Base-by-base conservation (phyloP, 768 basidiomycete species). In the Pulveroboletus sp. region DNA sequence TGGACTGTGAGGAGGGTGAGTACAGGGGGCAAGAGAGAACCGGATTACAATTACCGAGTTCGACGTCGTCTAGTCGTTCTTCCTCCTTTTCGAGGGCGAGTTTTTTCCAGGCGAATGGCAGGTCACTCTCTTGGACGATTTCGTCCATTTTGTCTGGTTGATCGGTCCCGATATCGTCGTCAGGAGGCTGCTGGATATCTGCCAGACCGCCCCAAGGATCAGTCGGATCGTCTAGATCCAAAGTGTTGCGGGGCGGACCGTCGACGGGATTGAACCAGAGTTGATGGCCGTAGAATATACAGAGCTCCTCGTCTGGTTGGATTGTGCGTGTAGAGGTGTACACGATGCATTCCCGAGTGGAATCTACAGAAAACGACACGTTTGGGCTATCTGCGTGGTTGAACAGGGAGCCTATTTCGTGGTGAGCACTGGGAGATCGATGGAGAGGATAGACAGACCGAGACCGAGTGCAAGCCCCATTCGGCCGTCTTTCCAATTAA, bases 381-480 rank as follows among this genome's bases (percentile, higher is more conserved):
- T 92, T 92, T 6, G 88, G 89, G 4, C 59, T 49, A 23, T 77
- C 70, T 0, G 83, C 81, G 67, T 90, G 89, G 62, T 91, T 93
- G 69, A 93, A 90, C 10, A 93, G 60, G 3, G 89, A 91, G 5
- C 90, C 90, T 90, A 43, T 32, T n/a, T 14, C 16, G 17, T n/a
- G 35, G 44, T 57, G 29, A 47, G 43, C 20, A 11, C 12, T 2
- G 43, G 13, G 37, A n/a, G 29, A 19, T 34, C 14, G 16, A 13
- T 1, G 1, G 16, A 16, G 27, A 31, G 1, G 23, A n/a, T 42
- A 27, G 29, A 37, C 70, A 25, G 59, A 90, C 90, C 90, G 21
- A 91, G 74, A 3, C 90, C 90, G 1, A 90, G 67, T 1, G 87
- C 83, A 17, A 94, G 74, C 1, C 87, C 92, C 84, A 87, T 85